A percentile compares a stretch with the other conserved stretches of the same genome.
Evolutionary conservation across 2,329 filamentous ascomycete species (phyloP).

Genomic region (Fusarium nodosum): DNA sequence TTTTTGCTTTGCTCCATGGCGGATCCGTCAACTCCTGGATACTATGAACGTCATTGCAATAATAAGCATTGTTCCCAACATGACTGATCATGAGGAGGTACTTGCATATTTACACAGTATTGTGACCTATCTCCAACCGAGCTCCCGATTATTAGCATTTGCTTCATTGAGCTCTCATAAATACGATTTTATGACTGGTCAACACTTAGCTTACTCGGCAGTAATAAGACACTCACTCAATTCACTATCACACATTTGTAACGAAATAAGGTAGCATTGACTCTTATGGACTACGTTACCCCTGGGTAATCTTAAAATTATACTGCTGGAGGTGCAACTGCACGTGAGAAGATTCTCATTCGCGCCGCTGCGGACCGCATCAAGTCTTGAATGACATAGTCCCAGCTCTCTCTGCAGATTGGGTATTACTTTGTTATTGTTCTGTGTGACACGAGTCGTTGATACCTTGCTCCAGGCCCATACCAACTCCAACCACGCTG

Average conservation of each 20-base stretch:
- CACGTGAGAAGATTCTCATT: conserved; percentile 39
- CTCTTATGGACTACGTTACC: conserved; percentile 38
- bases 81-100: conserved; percentile 13
- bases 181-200: conserved; percentile 15
- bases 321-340: conserved; percentile 19
- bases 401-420: conserved; percentile 18
- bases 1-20: conserved; percentile 5
- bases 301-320: conserved; percentile 48
- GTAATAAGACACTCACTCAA: conserved; percentile 15
- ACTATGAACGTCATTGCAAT: background rate
- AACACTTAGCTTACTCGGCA: background rate
- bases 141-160: conserved; percentile 9
- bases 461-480: conserved; percentile 2
- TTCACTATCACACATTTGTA: conserved; percentile 12
- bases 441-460: conserved; percentile 25
- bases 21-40: background rate
- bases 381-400: conserved; percentile 22
- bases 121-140: background rate
- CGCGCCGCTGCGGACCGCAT: conserved; percentile 33
- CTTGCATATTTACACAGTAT: background rate
- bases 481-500: conserved; percentile 5
- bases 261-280: conserved; percentile 40
- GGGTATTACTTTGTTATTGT: conserved; percentile 13
- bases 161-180: conserved; percentile 14
- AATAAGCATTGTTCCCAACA: background rate